Percentiles rank a stretch among this genome's conserved stretches.
phyloP scores from a whole-genome alignment of 495 filamentous ascomycete species.

The Chaetomium fimeti region DNA sequence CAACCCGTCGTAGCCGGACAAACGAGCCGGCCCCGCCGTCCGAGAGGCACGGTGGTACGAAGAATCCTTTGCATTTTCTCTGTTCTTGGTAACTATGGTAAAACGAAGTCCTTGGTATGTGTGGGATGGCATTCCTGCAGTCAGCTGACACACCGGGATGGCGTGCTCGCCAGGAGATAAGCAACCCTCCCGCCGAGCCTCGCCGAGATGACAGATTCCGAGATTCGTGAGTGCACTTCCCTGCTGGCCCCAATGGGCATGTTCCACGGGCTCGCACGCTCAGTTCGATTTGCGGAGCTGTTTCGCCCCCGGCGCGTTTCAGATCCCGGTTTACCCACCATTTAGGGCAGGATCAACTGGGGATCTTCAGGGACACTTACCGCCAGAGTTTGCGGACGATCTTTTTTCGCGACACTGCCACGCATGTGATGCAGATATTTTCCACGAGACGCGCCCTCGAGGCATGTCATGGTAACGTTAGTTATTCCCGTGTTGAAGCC shows the following conservation, averaged over 20 bases:
- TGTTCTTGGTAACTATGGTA: too few relatives aligned
- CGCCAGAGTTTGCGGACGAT: neutral
- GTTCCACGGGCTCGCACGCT: neutral
- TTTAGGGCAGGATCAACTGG: neutral
- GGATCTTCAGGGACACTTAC: conserved; percentile 13
- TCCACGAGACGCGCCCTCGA: too few relatives aligned
- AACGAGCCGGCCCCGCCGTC: too few relatives aligned
- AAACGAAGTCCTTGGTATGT: too few relatives aligned
- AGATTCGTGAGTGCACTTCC: neutral
- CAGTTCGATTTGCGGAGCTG: conserved; percentile 1
- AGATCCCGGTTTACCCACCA: neutral
- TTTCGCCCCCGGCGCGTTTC: conserved; percentile 1
- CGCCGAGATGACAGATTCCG: neutral
- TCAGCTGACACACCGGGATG: neutral
- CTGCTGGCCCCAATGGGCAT: too few relatives aligned
- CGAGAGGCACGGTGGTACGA: too few relatives aligned
- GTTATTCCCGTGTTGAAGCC: neutral
- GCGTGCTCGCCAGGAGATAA: neutral
- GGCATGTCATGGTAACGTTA: too few relatives aligned
- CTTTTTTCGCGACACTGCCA: neutral
- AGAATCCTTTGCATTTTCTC: neutral
- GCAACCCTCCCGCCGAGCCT: neutral
- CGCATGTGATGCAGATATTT: neutral
- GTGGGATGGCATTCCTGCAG: neutral
- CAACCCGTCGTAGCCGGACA: neutral